These are phyloP conservation scores for Malassezia restricta DNA, from an alignment of 1,284 basidiomycete species.

Conservation along the genomic window DNA sequence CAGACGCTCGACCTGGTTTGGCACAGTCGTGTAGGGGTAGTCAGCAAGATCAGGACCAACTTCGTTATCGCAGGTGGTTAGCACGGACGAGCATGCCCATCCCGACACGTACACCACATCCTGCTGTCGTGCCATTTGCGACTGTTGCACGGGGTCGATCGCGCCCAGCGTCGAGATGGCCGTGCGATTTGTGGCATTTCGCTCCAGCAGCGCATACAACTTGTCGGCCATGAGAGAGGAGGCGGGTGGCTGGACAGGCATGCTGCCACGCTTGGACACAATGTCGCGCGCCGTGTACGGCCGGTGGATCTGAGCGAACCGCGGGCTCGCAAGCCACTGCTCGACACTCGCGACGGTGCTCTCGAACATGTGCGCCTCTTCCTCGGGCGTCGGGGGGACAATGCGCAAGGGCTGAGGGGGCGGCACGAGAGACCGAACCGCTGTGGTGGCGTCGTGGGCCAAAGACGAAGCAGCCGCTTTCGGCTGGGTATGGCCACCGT, in stretches of 20 bases:
- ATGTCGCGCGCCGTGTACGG: conserved; percentile 67
- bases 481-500: too few species aligned
- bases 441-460: neutral
- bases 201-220: conserved; percentile 58
- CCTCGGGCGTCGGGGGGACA: conserved; percentile 55
- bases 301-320: conserved; percentile 62
- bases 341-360: conserved; percentile 57
- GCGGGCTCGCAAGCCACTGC: conserved; percentile 62
- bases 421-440: conserved; percentile 50
- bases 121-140: conserved; percentile 89
- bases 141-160: conserved; percentile 81
- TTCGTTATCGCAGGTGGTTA: conserved; percentile 72
- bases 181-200: conserved; percentile 55
- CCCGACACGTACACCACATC: conserved; percentile 92
- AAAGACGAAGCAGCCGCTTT: too few species aligned
- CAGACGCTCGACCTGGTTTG: conserved; percentile 56
- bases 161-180: conserved; percentile 42
- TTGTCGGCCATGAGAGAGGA: conserved; percentile 70
- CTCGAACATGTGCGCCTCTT: conserved; percentile 59
- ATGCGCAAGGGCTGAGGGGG: conserved; percentile 54
- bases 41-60: conserved; percentile 70
- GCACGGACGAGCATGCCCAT: conserved; percentile 72
- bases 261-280: conserved; percentile 74
- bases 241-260: conserved; percentile 62
- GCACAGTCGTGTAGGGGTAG: conserved; percentile 57